These are phyloP conservation scores for Amphicarpaea edgeworthii DNA, from an alignment of 306 rosid species.

Conservation along the genomic window DNA sequence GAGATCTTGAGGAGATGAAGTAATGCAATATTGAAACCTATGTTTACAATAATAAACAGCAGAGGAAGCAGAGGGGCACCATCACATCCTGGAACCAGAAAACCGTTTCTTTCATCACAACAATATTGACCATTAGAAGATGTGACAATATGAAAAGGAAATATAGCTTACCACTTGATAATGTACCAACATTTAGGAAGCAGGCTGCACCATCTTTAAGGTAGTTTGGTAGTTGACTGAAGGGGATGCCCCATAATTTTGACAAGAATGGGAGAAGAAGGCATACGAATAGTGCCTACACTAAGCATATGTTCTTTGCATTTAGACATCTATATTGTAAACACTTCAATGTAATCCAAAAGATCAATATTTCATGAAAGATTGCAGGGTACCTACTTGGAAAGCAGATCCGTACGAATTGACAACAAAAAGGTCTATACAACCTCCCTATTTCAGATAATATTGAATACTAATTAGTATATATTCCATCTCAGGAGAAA, in stretches of 20 bases:
- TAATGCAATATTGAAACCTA: conserved; percentile 75
- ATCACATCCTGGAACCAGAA: conserved; percentile 58
- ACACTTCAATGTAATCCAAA: not conserved
- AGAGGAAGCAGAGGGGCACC: conserved; percentile 64
- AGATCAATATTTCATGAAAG: conserved; percentile 17
- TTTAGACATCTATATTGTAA: conserved; percentile 34
- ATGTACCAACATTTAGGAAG: conserved; percentile 74
- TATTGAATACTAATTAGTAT: conserved; percentile 17
- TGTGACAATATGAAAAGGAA: conserved; percentile 26
- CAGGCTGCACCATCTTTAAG: conserved; percentile 92
- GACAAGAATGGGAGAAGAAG: conserved; percentile 86
- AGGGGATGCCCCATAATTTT: conserved; percentile 89
- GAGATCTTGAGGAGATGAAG: conserved; percentile 91
- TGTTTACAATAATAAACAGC: conserved; percentile 56
- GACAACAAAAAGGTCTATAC: conserved; percentile 84
- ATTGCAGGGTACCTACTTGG: conserved; percentile 67
- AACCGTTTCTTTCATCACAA: conserved; percentile 14
- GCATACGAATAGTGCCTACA: conserved; percentile 83
- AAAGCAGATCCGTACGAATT: conserved; percentile 93
- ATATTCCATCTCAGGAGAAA: conserved; percentile 5
- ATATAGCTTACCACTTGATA: conserved; percentile 67
- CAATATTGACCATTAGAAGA: not conserved
- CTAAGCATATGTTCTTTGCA: conserved; percentile 35
- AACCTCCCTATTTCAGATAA: conserved; percentile 69
- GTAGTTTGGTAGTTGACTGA: conserved; percentile 81